A percentile compares a stretch with the other conserved stretches of the same genome.
Evolutionary conservation across 2,329 filamentous ascomycete genomes (phyloP).

Genomic region (Chaetomiaceae sp.): DNA sequence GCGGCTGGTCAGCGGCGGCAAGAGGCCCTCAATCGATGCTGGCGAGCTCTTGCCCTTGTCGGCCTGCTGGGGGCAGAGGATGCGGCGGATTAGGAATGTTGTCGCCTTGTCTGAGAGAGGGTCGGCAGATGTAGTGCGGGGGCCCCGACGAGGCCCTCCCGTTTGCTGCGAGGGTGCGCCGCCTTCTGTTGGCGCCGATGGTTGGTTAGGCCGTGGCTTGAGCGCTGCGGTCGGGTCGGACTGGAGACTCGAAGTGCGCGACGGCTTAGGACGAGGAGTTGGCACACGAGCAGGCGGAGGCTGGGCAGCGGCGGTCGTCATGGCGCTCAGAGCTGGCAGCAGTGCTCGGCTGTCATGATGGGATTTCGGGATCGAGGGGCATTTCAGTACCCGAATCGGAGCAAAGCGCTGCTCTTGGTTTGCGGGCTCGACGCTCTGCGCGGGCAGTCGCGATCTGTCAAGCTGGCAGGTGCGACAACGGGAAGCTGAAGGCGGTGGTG

Average conservation of each 20-base stretch:
- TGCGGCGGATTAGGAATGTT: constrained; percentile 72
- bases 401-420: constrained; percentile 6
- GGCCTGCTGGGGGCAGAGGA: constrained; percentile 71
- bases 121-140: constrained; percentile 34
- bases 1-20: constrained; percentile 88
- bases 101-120: constrained; percentile 75
- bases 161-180: constrained; percentile 2
- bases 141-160: constrained; percentile 13
- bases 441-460: neutral
- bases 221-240: constrained; percentile 24
- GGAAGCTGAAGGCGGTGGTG: constrained; percentile 9
- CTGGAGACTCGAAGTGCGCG: constrained; percentile 27
- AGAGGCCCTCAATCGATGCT: constrained; percentile 70
- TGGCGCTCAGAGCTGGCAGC: constrained; percentile 13
- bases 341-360: constrained; percentile 5
- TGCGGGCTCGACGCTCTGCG: too few species aligned
- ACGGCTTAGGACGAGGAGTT: constrained; percentile 20
- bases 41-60: constrained; percentile 50
- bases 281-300: constrained; percentile 18
- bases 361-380: neutral
- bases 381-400: constrained; percentile 2
- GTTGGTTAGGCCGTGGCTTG: constrained; percentile 2
- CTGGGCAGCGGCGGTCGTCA: constrained; percentile 22
- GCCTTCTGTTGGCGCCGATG: constrained; percentile 1
- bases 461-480: neutral